phyloP scores from a whole-genome alignment of 768 basidiomycete species.

The Gautieria morchelliformis region DNA sequence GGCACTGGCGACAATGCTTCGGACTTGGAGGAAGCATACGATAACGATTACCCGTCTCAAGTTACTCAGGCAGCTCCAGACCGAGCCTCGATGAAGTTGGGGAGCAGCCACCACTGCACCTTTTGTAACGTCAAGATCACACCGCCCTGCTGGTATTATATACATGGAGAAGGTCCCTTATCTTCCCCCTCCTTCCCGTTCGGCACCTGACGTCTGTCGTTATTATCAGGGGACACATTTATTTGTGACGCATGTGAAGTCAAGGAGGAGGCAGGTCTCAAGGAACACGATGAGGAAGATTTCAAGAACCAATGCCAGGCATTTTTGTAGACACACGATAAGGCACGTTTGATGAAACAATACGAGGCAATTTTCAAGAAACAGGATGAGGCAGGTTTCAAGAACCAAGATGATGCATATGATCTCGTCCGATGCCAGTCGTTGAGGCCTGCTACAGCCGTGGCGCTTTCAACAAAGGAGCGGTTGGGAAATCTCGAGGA shows the following conservation, averaged over 20 bases:
- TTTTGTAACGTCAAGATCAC: not conserved
- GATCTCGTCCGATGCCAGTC: not conserved
- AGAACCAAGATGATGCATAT: not conserved
- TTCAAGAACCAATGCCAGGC: not conserved
- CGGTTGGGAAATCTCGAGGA: not conserved
- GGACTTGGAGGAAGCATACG: too few species aligned
- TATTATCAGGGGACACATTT: not conserved
- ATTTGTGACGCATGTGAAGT: not conserved
- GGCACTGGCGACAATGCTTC: too few species aligned
- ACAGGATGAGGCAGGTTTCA: not conserved
- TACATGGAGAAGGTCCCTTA: not conserved
- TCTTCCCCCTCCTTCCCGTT: not conserved
- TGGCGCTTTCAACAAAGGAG: not conserved
- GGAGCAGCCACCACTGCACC: not conserved
- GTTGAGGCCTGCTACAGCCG: not conserved
- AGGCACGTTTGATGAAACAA: too few species aligned
- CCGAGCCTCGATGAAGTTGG: too few species aligned
- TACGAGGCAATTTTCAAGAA: too few species aligned
- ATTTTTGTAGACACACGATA: too few species aligned
- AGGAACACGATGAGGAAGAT: not conserved
- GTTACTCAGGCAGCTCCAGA: too few species aligned
- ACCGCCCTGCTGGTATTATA: not conserved
- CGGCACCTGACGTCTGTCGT: not conserved
- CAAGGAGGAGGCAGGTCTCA: not conserved
- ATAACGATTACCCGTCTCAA: too few species aligned